phyloP scores from a whole-genome alignment of 2,329 filamentous ascomycete species.

The Fusarium sp. region DNA sequence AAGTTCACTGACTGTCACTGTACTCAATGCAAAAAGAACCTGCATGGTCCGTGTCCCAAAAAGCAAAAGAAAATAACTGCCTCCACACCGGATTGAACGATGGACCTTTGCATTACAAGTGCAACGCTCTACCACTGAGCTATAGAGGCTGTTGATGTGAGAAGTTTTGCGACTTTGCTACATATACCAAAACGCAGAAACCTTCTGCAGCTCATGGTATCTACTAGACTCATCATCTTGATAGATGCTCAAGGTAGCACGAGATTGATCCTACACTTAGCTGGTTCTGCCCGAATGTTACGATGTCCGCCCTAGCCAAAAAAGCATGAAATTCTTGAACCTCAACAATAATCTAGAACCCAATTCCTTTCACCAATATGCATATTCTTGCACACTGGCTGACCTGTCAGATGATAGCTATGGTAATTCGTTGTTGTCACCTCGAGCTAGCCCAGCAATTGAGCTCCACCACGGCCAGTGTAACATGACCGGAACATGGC shows the following conservation, averaged over 20 bases:
- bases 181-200: background rate
- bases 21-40: fast-evolving
- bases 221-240: background rate
- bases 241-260: background rate
- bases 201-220: too few species aligned
- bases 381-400: too few species aligned
- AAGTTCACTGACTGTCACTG: background rate
- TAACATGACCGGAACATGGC: background rate
- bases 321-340: too few species aligned
- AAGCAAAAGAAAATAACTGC: background rate
- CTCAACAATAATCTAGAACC: too few species aligned
- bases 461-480: background rate
- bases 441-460: background rate
- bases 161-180: fast-evolving
- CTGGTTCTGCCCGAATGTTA: too few species aligned
- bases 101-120: constrained; percentile 36
- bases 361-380: too few species aligned
- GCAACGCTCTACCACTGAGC: constrained; percentile 34
- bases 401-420: too few species aligned
- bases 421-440: too few species aligned
- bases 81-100: constrained; percentile 34
- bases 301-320: too few species aligned
- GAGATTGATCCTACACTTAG: background rate
- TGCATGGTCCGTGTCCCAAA: background rate
- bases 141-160: constrained; percentile 14